Evolutionary conservation across 1,284 basidiomycete species (phyloP).

Genomic region (Marasmius tenuissimus): DNA sequence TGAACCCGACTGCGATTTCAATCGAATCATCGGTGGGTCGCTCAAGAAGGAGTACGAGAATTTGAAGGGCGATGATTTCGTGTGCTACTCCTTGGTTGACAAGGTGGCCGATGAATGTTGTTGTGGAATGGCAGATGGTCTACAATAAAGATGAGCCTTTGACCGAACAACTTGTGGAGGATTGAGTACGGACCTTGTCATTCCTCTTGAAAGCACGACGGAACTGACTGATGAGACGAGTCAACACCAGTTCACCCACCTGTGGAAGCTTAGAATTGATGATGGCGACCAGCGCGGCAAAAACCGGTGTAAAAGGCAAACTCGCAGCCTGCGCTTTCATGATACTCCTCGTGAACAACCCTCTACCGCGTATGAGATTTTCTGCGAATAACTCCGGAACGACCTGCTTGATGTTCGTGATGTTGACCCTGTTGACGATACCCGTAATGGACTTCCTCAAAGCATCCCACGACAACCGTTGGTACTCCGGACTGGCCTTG

Average conservation of each 20-base stretch:
- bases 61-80: constrained; percentile 93
- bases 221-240: constrained; percentile 93
- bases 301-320: constrained; percentile 96
- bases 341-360: constrained; percentile 88
- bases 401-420: constrained; percentile 95
- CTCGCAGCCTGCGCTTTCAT: constrained; percentile 98
- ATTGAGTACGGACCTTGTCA: constrained; percentile 77
- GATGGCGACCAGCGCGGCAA: constrained; percentile 91
- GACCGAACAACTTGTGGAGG: neutral
- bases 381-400: constrained; percentile 93
- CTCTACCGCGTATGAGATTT: constrained; percentile 88
- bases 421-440: constrained; percentile 98
- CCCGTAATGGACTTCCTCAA: constrained; percentile 97
- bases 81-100: constrained; percentile 96
- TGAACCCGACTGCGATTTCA: constrained; percentile 97
- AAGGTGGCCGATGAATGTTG: constrained; percentile 95
- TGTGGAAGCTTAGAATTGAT: constrained; percentile 98
- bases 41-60: constrained; percentile 91
- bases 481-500: constrained; percentile 90
- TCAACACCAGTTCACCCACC: constrained; percentile 91
- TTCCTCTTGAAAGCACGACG: constrained; percentile 94
- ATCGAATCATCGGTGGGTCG: constrained; percentile 97
- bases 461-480: constrained; percentile 97
- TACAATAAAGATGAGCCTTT: constrained; percentile 27
- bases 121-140: constrained; percentile 92